phyloP scores from a whole-genome alignment of 2,329 filamentous ascomycete genomes.

The Coniosporium tulheliwenetii region DNA sequence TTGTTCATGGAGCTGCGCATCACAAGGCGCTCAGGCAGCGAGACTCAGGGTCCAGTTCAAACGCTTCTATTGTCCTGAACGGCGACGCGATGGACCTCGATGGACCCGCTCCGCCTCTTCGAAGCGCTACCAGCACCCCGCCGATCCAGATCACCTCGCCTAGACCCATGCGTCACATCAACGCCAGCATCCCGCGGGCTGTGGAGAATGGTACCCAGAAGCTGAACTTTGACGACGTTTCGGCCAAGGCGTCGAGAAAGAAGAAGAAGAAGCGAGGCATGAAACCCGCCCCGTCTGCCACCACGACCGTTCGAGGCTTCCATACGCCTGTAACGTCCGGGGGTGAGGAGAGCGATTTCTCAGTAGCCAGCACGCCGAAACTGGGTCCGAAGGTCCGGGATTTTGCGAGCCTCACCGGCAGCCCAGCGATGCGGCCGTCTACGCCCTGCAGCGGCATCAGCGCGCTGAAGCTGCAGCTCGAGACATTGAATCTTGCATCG shows the following conservation, averaged over 20 bases:
- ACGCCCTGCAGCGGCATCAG: slow-evolving; percentile 55
- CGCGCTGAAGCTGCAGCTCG: slow-evolving; percentile 66
- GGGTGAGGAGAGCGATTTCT: slow-evolving; percentile 40
- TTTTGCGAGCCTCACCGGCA: slow-evolving; percentile 35
- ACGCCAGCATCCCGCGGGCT: slow-evolving; percentile 1
- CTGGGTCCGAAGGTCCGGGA: slow-evolving; percentile 25
- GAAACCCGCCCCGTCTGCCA: slow-evolving; percentile 19
- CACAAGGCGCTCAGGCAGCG: slow-evolving; percentile 1
- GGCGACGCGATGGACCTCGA: slow-evolving; percentile 19
- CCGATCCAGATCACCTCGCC: slow-evolving; percentile 2
- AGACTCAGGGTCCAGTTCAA: slow-evolving; percentile 5
- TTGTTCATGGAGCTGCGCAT: not conserved
- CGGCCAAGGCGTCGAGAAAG: slow-evolving; percentile 18
- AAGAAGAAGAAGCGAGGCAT: slow-evolving; percentile 19
- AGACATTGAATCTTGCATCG: slow-evolving; percentile 55
- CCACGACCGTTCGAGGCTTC: slow-evolving; percentile 30
- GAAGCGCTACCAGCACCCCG: not conserved
- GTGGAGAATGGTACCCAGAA: too few species aligned
- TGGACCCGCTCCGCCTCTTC: not conserved
- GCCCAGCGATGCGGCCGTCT: slow-evolving; percentile 33
- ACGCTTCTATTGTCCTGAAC: too few species aligned
- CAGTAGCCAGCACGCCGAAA: slow-evolving; percentile 23
- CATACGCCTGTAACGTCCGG: slow-evolving; percentile 35
- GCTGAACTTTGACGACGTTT: too few species aligned
- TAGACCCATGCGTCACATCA: slow-evolving; percentile 4